phyloP scores from a whole-genome alignment of 148 eudicot genomes.

The Hydrangea macrophylla region DNA sequence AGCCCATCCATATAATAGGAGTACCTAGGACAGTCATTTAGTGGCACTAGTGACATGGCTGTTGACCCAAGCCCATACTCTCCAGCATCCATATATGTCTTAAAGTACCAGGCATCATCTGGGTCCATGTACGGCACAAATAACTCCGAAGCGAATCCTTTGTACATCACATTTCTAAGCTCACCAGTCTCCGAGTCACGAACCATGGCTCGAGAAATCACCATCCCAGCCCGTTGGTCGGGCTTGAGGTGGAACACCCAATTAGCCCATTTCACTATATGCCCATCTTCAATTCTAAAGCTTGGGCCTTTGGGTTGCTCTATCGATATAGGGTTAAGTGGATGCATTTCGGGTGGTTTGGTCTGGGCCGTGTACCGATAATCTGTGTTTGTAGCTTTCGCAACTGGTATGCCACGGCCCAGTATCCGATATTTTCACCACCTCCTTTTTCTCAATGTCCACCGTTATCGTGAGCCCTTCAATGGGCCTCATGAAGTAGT shows the following conservation, averaged over 20 bases:
- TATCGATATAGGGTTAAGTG: constrained; percentile 27
- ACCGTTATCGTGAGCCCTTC: constrained; percentile 30
- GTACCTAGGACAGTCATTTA: constrained; percentile 41
- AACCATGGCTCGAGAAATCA: constrained; percentile 35
- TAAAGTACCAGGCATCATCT: constrained; percentile 39
- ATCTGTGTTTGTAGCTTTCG: constrained; percentile 26
- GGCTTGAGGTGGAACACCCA: constrained; percentile 42
- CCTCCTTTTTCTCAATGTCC: constrained; percentile 25
- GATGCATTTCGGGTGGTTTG: constrained; percentile 15
- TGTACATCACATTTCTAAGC: constrained; percentile 36
- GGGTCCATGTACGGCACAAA: constrained; percentile 46
- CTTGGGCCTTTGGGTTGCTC: constrained; percentile 42
- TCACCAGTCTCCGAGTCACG: constrained; percentile 33
- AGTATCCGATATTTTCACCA: constrained; percentile 21
- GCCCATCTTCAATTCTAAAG: constrained; percentile 26
- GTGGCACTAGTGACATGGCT: constrained; percentile 33
- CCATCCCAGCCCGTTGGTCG: constrained; percentile 36
- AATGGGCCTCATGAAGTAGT: constrained; percentile 45
- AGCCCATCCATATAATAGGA: constrained; percentile 38
- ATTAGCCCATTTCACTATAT: constrained; percentile 41
- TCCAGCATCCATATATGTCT: constrained; percentile 38
- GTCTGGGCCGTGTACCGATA: constrained; percentile 15
- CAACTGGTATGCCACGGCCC: constrained; percentile 29
- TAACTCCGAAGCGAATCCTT: constrained; percentile 41
- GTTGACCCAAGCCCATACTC: constrained; percentile 40